These are phyloP conservation scores for Juglanconis juglandina DNA, from an alignment of 2,329 filamentous ascomycete genomes.

Conservation along the genomic window DNA sequence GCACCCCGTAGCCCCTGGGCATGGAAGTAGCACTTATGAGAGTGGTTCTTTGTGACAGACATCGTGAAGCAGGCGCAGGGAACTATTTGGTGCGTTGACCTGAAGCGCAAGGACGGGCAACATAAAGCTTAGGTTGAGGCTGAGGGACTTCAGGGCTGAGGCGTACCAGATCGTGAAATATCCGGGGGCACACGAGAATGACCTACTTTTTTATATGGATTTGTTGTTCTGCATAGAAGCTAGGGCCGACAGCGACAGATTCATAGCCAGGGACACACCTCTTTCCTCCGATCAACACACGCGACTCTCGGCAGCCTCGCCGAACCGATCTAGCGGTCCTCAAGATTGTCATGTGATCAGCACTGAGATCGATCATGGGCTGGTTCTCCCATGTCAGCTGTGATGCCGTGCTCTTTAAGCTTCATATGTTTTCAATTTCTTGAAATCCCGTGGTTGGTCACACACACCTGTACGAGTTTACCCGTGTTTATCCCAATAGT, in stretches of 20 bases:
- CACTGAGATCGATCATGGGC: neutral
- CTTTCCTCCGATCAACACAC: neutral
- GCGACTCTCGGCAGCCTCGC: neutral
- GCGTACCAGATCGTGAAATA: no score
- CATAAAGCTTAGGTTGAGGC: no score
- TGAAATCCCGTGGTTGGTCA: neutral
- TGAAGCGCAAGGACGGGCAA: no score
- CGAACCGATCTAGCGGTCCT: neutral
- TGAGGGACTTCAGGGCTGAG: no score
- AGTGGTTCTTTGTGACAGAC: no score
- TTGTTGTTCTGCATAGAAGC: neutral
- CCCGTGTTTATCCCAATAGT: neutral
- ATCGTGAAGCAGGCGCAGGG: no score
- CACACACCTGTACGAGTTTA: neutral
- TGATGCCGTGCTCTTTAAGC: neutral
- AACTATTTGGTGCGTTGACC: no score
- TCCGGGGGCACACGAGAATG: no score
- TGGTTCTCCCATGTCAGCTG: neutral
- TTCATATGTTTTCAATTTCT: conserved; percentile 3
- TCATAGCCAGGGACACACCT: neutral
- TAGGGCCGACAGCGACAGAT: neutral
- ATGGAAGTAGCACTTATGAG: no score
- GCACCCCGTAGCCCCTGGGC: no score
- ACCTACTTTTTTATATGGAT: no score
- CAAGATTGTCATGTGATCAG: neutral